These are phyloP conservation scores for Rosa lucieae DNA, from an alignment of 306 rosid genomes.

Conservation along the genomic window DNA sequence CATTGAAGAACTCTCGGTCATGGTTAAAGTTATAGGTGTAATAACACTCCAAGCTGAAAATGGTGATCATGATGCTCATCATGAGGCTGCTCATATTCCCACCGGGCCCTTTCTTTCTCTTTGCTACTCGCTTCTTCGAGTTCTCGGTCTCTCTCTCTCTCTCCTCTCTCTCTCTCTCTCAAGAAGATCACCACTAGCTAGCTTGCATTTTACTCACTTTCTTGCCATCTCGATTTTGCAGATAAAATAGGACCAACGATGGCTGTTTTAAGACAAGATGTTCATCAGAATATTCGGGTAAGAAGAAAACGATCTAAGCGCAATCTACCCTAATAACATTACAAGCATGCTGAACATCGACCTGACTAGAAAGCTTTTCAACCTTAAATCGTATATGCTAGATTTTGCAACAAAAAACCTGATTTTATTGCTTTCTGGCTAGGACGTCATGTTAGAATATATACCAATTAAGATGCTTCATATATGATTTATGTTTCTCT, in stretches of 20 bases:
- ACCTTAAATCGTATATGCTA: not conserved
- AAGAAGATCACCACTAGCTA: not conserved
- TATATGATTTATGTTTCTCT: not conserved
- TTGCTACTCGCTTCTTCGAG: slow-evolving; percentile 64
- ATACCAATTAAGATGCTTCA: not conserved
- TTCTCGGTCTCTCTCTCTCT: slow-evolving; percentile 58
- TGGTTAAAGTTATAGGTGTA: slow-evolving; percentile 34
- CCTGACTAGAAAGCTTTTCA: not conserved
- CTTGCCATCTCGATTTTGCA: slow-evolving; percentile 30
- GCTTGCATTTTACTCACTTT: not conserved
- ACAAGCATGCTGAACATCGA: not conserved
- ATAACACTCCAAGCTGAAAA: slow-evolving; percentile 36
- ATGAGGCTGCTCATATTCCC: slow-evolving; percentile 48
- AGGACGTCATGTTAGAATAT: not conserved
- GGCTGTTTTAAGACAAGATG: slow-evolving; percentile 85
- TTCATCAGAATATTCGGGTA: slow-evolving; percentile 83
- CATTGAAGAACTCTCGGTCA: slow-evolving; percentile 59
- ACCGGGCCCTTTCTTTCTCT: slow-evolving; percentile 72
- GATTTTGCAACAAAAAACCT: not conserved
- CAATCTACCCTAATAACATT: not conserved
- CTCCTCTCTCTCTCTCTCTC: slow-evolving; percentile 4
- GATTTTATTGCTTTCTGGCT: not conserved
- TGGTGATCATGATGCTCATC: not conserved
- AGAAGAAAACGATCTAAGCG: not conserved
- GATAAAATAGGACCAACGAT: slow-evolving; percentile 96